phyloP scores from a whole-genome alignment of 2,329 filamentous ascomycete species.

The Cladophialophora yegresii region DNA sequence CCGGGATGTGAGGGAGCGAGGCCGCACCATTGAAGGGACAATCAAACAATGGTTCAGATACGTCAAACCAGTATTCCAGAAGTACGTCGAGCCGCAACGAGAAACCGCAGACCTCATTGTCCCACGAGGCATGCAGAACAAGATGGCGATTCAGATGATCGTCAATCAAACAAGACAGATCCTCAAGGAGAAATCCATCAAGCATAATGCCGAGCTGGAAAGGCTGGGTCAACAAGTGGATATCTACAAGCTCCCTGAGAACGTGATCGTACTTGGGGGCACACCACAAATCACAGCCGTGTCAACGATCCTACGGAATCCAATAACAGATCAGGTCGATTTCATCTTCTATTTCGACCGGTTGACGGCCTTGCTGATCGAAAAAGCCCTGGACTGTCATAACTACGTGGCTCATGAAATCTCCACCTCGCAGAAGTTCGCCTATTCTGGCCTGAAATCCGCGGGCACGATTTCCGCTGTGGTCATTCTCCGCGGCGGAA shows the following conservation, averaged over 20 bases:
- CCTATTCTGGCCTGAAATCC: constrained; percentile 70
- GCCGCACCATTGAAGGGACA: constrained; percentile 87
- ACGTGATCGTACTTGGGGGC: constrained; percentile 71
- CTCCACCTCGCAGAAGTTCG: constrained; percentile 68
- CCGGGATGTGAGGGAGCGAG: constrained; percentile 85
- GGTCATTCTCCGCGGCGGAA: constrained; percentile 83
- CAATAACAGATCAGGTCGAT: constrained; percentile 76
- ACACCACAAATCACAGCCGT: constrained; percentile 83
- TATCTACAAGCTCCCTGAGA: constrained; percentile 70
- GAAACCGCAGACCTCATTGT: constrained; percentile 81
- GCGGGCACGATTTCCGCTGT: constrained; percentile 80
- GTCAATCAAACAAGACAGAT: constrained; percentile 89
- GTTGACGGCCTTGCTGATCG: constrained; percentile 78
- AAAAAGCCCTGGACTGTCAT: constrained; percentile 75
- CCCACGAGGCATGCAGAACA: constrained; percentile 90
- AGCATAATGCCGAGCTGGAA: constrained; percentile 76
- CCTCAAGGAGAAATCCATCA: constrained; percentile 78
- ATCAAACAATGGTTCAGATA: constrained; percentile 98
- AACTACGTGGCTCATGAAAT: constrained; percentile 66
- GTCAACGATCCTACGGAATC: constrained; percentile 85
- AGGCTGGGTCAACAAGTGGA: constrained; percentile 72
- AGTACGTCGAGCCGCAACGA: constrained; percentile 88
- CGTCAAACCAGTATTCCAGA: constrained; percentile 95
- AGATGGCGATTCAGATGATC: constrained; percentile 89
- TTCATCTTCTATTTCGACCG: constrained; percentile 98